Evolutionary conservation across 1,284 basidiomycete genomes (phyloP).

Genomic region (Trametes pubescens): DNA sequence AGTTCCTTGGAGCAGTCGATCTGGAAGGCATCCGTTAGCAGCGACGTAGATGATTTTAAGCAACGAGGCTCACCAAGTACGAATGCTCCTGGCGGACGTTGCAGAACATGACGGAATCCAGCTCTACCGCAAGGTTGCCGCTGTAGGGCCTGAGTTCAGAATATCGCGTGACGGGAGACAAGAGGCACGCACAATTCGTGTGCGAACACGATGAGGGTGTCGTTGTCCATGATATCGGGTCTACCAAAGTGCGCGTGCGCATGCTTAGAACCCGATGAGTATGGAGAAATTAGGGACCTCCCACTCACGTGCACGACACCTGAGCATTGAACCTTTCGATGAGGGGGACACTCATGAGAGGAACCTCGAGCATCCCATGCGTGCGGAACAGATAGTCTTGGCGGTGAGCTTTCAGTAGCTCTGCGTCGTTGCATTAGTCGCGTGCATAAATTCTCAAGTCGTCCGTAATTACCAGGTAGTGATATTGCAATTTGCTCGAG

Average conservation of each 20-base stretch:
- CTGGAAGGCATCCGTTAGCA: conserved; percentile 50
- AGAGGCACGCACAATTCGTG: conserved; percentile 86
- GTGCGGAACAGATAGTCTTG: conserved; percentile 78
- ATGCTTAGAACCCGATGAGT: conserved; percentile 2
- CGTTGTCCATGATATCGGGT: conserved; percentile 69
- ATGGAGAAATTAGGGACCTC: background rate
- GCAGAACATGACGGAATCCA: conserved; percentile 75
- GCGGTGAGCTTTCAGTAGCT: conserved; percentile 88
- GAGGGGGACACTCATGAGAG: conserved; percentile 71
- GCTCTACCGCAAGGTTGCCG: conserved; percentile 85
- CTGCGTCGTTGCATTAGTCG: conserved; percentile 39
- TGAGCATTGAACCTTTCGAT: conserved; percentile 80
- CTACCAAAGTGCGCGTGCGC: conserved; percentile 46
- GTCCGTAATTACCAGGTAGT: conserved; percentile 60
- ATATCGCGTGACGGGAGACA: conserved; percentile 3
- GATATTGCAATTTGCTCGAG: conserved; percentile 66
- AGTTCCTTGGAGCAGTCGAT: conserved; percentile 87
- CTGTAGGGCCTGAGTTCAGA: conserved; percentile 49
- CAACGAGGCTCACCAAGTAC: conserved; percentile 66
- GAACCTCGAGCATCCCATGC: conserved; percentile 82
- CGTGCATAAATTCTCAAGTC: background rate
- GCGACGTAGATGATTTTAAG: background rate
- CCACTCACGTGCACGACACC: conserved; percentile 83
- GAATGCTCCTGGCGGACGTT: conserved; percentile 82
- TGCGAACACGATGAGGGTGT: conserved; percentile 81